Evolutionary conservation across 78 protist species (phyloP).

Genomic region (Dictyostelium discoideum): DNA sequence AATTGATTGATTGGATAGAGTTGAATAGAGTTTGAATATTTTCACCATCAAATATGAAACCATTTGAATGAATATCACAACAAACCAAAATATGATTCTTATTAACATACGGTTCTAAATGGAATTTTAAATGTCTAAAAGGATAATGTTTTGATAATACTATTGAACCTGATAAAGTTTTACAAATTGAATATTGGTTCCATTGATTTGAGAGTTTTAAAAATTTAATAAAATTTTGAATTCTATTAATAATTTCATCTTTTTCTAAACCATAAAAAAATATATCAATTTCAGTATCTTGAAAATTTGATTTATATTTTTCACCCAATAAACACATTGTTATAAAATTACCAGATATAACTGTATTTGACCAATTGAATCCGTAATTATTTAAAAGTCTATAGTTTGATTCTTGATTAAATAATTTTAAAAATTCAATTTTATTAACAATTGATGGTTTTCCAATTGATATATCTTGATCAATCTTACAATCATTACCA

Average conservation of each 20-base stretch:
- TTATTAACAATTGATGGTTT: neutral
- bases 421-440: neutral
- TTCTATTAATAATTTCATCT: neutral
- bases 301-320: neutral
- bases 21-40: neutral
- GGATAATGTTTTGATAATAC: conserved; percentile 42
- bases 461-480: too few species aligned
- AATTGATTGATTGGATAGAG: conserved; percentile 43
- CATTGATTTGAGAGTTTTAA: neutral
- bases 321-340: conserved; percentile 20
- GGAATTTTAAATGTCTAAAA: conserved; percentile 34
- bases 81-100: conserved; percentile 39
- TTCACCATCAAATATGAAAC: conserved; percentile 38
- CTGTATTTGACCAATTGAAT: conserved; percentile 42
- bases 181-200: conserved; percentile 13
- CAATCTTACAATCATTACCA: neutral
- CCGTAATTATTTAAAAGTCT: neutral
- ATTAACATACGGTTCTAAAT: conserved; percentile 47
- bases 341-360: conserved; percentile 2
- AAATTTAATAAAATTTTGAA: neutral
- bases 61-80: conserved; percentile 14
- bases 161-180: conserved; percentile 8
- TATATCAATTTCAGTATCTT: conserved; percentile 8
- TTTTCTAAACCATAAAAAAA: conserved; percentile 8
- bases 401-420: neutral